Base-by-base conservation (phyloP, 2,329 filamentous ascomycete species). In the Colletotrichum sansevieriae region DNA sequence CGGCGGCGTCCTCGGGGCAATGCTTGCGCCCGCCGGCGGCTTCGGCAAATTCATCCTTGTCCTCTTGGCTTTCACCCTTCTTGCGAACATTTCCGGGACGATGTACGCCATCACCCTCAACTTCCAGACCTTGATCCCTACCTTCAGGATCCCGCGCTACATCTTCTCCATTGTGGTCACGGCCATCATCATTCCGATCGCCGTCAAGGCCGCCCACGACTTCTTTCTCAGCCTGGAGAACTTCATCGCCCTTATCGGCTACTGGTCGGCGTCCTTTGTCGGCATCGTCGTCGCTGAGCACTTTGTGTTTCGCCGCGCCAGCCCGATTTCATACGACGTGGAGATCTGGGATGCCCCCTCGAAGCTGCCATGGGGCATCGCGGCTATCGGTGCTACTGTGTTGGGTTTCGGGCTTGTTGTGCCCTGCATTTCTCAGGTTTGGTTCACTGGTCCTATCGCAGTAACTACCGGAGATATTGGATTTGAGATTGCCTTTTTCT, bases 401-500 rank as follows among this genome's bases (percentile, higher is more conserved):
- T 70, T 82, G 22, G 82, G 82, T 22, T 77, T 84, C 61, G 81
- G 76, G 6, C 71, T 84, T 18, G 83, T 90, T 2, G 80, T 90
- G 7, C 88, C 88, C 0, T 86, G 84, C 37, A 90, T 90, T 84
- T 82, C 81, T 10, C 86, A 89, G 76, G 84, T 83, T 4, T 90
- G 88, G 88, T 90, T 84, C 73, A 85, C 82, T 9, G 88, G 88
- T 0, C 88, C 88, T 0, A 86, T 91, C 72, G 88, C 88, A 0
- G 77, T 83, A 76, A 83, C 73, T 41, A 89, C 88, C 11, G 89
- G 89, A 0, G 89, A 91, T 71, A 86, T 91, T 75, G 90, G 89
- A 0, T 90, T 91, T 65, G 89, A 91, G 79, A 78, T 89, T 75
- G 88, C 88, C 0, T 85, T 91, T 73, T 81, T 82, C 33, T 74